Conservation (phyloP, 2,329 filamentous ascomycete species). For the Mycosphaerella arachidis region DNA sequence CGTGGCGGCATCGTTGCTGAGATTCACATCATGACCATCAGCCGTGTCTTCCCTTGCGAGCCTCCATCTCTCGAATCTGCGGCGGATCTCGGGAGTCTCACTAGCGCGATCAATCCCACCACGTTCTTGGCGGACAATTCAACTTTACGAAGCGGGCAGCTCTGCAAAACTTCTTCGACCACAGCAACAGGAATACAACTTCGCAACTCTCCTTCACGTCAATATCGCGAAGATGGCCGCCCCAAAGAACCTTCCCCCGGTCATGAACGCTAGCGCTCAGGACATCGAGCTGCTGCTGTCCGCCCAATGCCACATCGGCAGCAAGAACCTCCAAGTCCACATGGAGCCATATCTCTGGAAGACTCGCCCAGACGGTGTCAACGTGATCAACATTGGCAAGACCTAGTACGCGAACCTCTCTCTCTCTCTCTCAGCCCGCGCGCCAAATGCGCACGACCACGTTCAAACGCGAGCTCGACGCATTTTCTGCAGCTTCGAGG, state of each 20-base stretch:
- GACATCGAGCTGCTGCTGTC: conserved; percentile 99
- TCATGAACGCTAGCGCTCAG: conserved; percentile 95
- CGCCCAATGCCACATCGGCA: conserved; percentile 92
- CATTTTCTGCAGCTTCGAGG: neutral
- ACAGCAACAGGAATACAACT: conserved; percentile 12
- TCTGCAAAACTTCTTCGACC: neutral
- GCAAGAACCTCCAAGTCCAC: conserved; percentile 99
- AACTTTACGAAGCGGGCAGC: neutral
- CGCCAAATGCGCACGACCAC: neutral
- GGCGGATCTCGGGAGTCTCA: neutral
- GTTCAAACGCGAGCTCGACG: neutral
- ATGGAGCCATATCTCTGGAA: conserved; percentile 99
- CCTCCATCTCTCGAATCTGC: neutral
- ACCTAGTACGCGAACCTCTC: conserved; percentile 69
- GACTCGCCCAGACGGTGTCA: conserved; percentile 96
- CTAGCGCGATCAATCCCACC: neutral
- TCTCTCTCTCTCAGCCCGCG: neutral
- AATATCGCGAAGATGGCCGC: conserved; percentile 75
- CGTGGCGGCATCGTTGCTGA: conserved; percentile 42
- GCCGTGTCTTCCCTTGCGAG: neutral
- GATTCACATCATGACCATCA: neutral
- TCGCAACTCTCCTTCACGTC: conserved; percentile 14
- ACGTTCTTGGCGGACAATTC: neutral
- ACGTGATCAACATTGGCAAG: conserved; percentile 99
- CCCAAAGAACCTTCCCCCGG: conserved; percentile 76